These are phyloP conservation scores for Rhododendron ferrugineum DNA, from an alignment of 148 eudicot species.

Conservation along the genomic window DNA sequence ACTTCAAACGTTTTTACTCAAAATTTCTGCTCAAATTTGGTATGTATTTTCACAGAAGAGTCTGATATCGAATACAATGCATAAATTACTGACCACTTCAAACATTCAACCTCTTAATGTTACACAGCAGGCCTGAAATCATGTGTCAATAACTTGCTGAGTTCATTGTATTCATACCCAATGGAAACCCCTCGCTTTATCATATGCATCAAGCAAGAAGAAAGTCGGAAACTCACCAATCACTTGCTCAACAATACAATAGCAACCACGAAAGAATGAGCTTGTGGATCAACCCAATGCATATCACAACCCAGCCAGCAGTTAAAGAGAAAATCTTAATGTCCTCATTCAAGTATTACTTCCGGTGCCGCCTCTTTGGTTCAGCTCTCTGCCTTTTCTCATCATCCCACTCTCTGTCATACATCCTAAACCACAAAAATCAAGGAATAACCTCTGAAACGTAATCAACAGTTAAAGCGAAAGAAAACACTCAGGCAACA, in stretches of 20 bases:
- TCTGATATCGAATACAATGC: not conserved
- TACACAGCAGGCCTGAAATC: not conserved
- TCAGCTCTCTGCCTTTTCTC: conserved; percentile 94
- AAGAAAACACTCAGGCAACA: not conserved
- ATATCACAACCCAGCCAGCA: not conserved
- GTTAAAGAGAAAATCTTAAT: not conserved
- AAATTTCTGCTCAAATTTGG: not conserved
- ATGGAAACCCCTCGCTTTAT: not conserved
- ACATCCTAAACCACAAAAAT: conserved; percentile 45
- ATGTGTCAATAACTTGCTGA: not conserved
- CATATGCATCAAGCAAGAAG: not conserved
- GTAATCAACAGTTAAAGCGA: not conserved
- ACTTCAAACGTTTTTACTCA: not conserved
- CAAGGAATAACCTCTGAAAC: conserved; percentile 34
- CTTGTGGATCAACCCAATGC: not conserved
- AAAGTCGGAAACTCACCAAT: not conserved
- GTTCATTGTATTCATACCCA: not conserved
- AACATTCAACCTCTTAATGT: not conserved
- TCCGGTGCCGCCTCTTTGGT: conserved; percentile 86
- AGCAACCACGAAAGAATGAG: not conserved
- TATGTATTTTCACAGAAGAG: not conserved
- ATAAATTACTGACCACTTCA: not conserved
- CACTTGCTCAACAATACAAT: not conserved
- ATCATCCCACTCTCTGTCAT: conserved; percentile 96
- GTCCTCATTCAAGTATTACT: conserved; percentile 23